Conservation (phyloP, 495 filamentous ascomycete species). For the Neurospora cerealis region DNA sequence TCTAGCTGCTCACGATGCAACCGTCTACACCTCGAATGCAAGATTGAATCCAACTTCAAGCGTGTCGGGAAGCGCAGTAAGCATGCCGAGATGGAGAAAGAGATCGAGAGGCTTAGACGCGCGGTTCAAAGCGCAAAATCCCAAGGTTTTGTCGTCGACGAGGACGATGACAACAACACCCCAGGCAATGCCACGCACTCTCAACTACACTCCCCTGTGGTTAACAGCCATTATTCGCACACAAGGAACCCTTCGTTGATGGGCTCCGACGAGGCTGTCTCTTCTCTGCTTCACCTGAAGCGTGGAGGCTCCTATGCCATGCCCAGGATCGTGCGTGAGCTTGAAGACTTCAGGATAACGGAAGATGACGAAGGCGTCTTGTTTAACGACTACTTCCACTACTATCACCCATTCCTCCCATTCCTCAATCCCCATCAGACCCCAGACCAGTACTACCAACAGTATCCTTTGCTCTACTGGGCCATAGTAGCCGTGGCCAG, state of each 20-base stretch:
- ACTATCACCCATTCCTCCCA: constrained; percentile 77
- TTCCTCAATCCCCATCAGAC: constrained; percentile 63
- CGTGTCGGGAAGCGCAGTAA: constrained; percentile 82
- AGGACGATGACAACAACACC: constrained; percentile 31
- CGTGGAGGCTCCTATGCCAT: constrained; percentile 44
- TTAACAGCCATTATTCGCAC: constrained; percentile 47
- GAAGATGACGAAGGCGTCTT: constrained; percentile 64
- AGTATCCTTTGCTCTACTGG: constrained; percentile 77
- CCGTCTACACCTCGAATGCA: constrained; percentile 77
- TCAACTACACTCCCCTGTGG: constrained; percentile 45
- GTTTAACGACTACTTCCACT: constrained; percentile 72
- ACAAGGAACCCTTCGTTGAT: constrained; percentile 50
- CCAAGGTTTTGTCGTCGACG: constrained; percentile 40
- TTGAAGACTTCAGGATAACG: constrained; percentile 66
- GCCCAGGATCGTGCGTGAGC: constrained; percentile 41
- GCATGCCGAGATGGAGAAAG: constrained; percentile 88
- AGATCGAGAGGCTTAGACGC: constrained; percentile 50
- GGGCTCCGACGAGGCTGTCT: constrained; percentile 78
- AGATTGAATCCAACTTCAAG: constrained; percentile 91
- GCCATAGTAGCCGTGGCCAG: constrained; percentile 73
- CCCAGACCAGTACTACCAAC: constrained; percentile 65
- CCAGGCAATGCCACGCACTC: constrained; percentile 26
- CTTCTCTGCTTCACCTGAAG: constrained; percentile 68
- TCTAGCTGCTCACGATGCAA: constrained; percentile 72
- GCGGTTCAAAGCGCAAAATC: constrained; percentile 38